Conservation (phyloP, 257 asterid species). For the Solanum bulbocastanum region DNA sequence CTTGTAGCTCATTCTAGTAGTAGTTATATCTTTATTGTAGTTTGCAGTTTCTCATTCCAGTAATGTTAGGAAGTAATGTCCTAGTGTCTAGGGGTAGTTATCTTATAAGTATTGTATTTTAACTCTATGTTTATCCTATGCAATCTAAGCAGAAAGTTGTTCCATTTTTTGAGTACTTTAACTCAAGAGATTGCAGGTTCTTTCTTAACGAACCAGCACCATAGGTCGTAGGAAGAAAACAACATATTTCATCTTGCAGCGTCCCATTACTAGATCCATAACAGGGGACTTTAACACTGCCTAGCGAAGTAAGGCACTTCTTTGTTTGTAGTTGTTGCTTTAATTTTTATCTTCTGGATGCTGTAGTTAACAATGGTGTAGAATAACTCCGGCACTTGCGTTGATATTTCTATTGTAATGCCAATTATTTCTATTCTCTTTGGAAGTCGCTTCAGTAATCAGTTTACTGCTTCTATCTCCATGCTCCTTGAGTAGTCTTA, state of each 20-base stretch:
- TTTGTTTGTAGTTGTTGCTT: conserved; percentile 26
- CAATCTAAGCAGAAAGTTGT: background rate
- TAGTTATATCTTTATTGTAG: background rate
- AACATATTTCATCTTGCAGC: background rate
- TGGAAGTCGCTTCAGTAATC: background rate
- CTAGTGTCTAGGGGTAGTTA: background rate
- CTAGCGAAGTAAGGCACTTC: conserved; percentile 25
- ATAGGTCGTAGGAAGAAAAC: background rate
- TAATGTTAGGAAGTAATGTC: background rate
- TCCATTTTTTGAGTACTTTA: background rate
- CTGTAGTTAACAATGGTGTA: conserved; percentile 24
- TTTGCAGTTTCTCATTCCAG: background rate
- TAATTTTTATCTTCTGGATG: conserved; percentile 18
- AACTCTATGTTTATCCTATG: background rate
- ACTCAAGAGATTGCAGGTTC: background rate
- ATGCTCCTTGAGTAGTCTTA: background rate
- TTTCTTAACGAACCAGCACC: background rate
- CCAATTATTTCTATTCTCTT: background rate
- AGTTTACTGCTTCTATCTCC: background rate
- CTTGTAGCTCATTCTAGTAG: background rate
- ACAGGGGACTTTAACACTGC: conserved; percentile 12
- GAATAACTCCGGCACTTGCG: conserved; percentile 17
- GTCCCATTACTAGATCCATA: background rate
- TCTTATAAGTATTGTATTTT: background rate
- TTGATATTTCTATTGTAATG: conserved; percentile 5